A percentile compares a stretch with the other conserved stretches of the same genome.
Conservation (phyloP, 2,329 filamentous ascomycete genomes). For the Trichoderma endophyticum region DNA sequence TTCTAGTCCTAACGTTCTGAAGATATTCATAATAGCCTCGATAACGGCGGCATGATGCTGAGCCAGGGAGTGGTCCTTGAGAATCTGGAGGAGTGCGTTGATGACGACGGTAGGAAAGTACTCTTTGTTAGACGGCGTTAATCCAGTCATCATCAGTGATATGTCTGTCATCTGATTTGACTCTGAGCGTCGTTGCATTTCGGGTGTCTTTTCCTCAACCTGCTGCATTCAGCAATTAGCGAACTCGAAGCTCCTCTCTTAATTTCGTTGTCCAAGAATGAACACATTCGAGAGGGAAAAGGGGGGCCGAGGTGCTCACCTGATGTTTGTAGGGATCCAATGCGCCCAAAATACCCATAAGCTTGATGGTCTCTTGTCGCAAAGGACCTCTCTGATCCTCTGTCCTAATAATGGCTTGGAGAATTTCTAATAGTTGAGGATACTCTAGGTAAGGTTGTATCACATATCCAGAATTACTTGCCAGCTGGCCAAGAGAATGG, state of each 20-base stretch:
- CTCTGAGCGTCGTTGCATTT: conserved; percentile 67
- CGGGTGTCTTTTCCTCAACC: conserved; percentile 83
- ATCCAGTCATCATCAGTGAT: conserved; percentile 93
- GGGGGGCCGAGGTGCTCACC: conserved; percentile 34
- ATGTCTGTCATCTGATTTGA: conserved; percentile 79
- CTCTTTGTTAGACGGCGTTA: conserved; percentile 95
- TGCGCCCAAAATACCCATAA: conserved; percentile 93
- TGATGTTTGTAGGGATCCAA: conserved; percentile 95
- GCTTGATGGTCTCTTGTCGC: conserved; percentile 89
- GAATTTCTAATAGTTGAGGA: conserved; percentile 84
- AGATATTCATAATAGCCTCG: conserved; percentile 98
- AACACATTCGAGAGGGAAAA: not conserved
- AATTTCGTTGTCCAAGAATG: not conserved
- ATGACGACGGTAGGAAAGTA: conserved; percentile 99
- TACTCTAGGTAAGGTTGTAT: conserved; percentile 95
- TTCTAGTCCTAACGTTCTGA: conserved; percentile 91
- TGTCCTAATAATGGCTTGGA: conserved; percentile 91
- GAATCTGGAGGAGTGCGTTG: conserved; percentile 85
- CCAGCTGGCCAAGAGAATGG: conserved; percentile 84
- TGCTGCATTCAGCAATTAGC: conserved; percentile 43
- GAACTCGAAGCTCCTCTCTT: not conserved
- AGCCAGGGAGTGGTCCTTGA: conserved; percentile 84
- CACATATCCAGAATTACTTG: conserved; percentile 95
- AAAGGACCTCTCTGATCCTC: conserved; percentile 80
- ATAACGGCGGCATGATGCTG: conserved; percentile 93